A percentile compares a stretch with the other conserved stretches of the same genome.
These are phyloP conservation scores for Candida sanyaensis DNA, from an alignment of 1,139 yeast genomes.

Conservation along the genomic window DNA sequence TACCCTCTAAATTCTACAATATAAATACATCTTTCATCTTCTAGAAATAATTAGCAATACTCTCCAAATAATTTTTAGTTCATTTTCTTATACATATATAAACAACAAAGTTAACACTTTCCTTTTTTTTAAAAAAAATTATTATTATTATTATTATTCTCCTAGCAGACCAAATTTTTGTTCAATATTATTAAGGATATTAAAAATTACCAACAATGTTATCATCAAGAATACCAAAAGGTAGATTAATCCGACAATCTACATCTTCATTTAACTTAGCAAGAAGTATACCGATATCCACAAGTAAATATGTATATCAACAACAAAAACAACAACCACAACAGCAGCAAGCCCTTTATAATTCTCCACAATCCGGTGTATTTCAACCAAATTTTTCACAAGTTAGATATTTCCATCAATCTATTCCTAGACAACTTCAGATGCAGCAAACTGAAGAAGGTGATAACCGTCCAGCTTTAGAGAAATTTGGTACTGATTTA, in stretches of 20 bases:
- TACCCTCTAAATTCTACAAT: neutral
- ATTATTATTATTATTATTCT: neutral
- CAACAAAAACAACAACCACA: slow-evolving; percentile 1
- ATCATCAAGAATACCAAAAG: slow-evolving; percentile 9
- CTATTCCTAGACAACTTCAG: slow-evolving; percentile 24
- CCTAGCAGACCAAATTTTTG: neutral
- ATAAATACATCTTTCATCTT: too few species aligned
- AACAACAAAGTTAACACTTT: neutral
- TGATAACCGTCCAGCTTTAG: slow-evolving; percentile 73
- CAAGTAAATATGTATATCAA: slow-evolving; percentile 2
- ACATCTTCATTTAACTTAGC: slow-evolving; percentile 3
- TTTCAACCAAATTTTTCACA: slow-evolving; percentile 3
- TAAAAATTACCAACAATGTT: slow-evolving; percentile 4
- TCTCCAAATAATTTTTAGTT: too few species aligned
- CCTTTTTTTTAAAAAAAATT: too few species aligned
- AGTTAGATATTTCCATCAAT: slow-evolving; percentile 20
- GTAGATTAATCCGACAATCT: slow-evolving; percentile 6
- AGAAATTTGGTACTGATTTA: slow-evolving; percentile 83
- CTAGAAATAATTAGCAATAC: too few species aligned
- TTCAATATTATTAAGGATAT: neutral
- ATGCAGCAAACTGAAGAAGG: slow-evolving; percentile 49
- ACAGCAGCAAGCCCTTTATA: neutral
- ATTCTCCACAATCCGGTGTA: neutral
- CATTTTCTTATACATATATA: slow-evolving; percentile 1
- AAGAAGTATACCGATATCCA: slow-evolving; percentile 5